phyloP scores from a whole-genome alignment of 164 flowering plant genomes.

The Piper betle region DNA sequence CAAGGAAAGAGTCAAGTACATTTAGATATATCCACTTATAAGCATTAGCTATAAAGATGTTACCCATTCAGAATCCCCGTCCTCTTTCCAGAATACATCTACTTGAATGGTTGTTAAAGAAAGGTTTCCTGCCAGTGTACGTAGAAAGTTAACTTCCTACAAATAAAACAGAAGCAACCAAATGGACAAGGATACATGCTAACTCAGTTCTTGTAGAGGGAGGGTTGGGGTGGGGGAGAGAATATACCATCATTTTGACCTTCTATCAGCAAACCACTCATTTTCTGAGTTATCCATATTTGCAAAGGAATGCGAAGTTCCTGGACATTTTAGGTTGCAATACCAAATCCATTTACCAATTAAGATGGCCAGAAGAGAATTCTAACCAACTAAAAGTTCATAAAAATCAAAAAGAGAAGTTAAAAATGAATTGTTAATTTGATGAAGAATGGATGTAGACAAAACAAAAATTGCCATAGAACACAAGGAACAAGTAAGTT shows the following conservation, averaged over 20 bases:
- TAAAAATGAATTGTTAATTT: neutral
- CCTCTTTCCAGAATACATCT: conserved; percentile 80
- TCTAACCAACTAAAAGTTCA: neutral
- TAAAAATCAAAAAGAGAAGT: neutral
- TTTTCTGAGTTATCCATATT: conserved; percentile 72
- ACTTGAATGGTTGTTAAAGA: conserved; percentile 40
- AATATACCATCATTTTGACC: conserved; percentile 40
- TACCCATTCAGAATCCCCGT: conserved; percentile 89
- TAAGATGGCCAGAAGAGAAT: neutral
- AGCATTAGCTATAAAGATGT: conserved; percentile 3
- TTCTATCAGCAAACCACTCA: conserved; percentile 44
- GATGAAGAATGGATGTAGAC: no score
- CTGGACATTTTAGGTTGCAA: conserved; percentile 24
- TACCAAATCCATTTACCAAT: conserved; percentile 1
- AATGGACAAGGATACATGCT: no score
- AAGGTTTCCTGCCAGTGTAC: conserved; percentile 45
- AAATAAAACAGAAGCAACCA: neutral
- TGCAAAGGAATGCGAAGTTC: conserved; percentile 78
- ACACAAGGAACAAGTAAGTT: neutral
- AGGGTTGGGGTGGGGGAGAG: neutral
- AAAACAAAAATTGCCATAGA: no score
- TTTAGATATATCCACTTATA: neutral
- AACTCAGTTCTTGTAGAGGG: neutral
- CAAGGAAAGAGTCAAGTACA: neutral
- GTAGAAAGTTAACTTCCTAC: neutral